Base-by-base conservation (phyloP, 2,329 filamentous ascomycete species). In the Claviceps purpurea region DNA sequence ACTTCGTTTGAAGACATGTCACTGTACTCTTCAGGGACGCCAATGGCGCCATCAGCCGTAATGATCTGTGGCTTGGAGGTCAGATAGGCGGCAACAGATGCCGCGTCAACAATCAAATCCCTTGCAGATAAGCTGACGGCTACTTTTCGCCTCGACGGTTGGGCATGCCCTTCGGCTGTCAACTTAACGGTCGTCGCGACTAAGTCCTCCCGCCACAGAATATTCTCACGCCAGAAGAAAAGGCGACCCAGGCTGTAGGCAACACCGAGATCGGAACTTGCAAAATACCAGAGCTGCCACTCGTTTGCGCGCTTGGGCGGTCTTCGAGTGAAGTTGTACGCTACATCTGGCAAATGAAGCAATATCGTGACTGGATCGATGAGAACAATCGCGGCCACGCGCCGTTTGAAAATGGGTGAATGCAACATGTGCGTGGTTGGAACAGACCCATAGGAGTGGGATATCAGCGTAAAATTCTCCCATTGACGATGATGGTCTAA, bases 201-300 rank as follows among this genome's bases (percentile, higher is more conserved):
- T 46, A 87, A 63, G 55, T 85, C 80, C 47, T 86, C 79, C 57
- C 78, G 80, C 84, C 84, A 88, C 7, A 85, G 66, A 41, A 85
- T 78, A 56, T 84, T 86, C 57, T 87, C 75, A 26, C 73, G 73
- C 85, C 84, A 88, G 65, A 85, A 86, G 66, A 88, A 87, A 58
- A 82, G 75, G 3, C 84, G 70, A 0, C 75, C 77, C 1, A 88
- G 68, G 10, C 78, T 80, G 52, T 84, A 75, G 10, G 83, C 77
- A 2, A 85, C 79, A 2, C 81, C 81, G 30, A 81, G 78, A 57
- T 88, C 84, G 51, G 75, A 82, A 45, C 75, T 79, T 5, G 80
- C 84, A 61, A 86, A 87, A 59, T 84, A 88, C 72, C 79, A 84
- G 14, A 88, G 68, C 61, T 84, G 77, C 70, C 78, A 82, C 64